Evolutionary conservation across 148 eudicot species (phyloP).

Genomic region (Rhododendron williamsianum): DNA sequence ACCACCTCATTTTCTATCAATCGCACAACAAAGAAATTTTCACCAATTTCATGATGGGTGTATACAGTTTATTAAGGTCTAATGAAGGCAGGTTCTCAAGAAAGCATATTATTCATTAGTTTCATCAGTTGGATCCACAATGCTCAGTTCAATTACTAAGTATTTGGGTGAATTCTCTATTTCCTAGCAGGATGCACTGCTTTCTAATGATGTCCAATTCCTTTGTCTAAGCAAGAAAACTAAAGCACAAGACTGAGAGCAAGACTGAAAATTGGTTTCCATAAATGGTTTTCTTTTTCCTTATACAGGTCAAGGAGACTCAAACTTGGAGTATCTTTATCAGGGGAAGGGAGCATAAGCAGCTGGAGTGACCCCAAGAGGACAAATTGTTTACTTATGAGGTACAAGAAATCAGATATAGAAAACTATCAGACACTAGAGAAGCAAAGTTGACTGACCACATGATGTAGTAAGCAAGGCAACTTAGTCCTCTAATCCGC

Average conservation of each 20-base stretch:
- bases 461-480: neutral
- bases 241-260: neutral
- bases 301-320: neutral
- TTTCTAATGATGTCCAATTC: neutral
- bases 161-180: neutral
- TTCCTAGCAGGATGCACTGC: neutral
- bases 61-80: neutral
- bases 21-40: neutral
- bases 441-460: neutral
- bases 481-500: neutral
- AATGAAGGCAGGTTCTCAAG: neutral
- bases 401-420: neutral
- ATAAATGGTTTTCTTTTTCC: neutral
- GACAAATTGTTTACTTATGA: neutral
- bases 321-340: neutral
- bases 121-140: neutral
- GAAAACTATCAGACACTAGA: slow-evolving; percentile 3
- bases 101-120: neutral
- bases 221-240: neutral
- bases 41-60: neutral
- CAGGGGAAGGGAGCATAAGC: neutral
- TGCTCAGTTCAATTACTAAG: neutral
- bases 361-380: neutral
- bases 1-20: neutral
- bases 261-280: neutral